phyloP scores from a whole-genome alignment of 148 eudicot genomes.

The Pharnaceum exiguum region DNA sequence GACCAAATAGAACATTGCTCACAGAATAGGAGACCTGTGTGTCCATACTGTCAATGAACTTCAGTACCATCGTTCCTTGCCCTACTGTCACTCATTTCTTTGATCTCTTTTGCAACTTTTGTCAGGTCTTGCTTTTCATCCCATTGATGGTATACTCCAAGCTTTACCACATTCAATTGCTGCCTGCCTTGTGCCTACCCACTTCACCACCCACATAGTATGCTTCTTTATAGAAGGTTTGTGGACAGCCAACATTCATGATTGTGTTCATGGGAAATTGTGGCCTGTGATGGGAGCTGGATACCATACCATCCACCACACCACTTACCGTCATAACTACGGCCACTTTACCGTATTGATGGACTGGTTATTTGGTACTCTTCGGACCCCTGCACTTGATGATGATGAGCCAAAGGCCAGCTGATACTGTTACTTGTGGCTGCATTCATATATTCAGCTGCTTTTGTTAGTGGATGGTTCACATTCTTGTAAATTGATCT shows the following conservation, averaged over 20 bases:
- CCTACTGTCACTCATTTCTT: neutral
- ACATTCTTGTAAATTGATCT: neutral
- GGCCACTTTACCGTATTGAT: conserved; percentile 88
- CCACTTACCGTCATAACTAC: conserved; percentile 84
- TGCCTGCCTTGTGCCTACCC: conserved; percentile 65
- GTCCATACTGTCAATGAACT: too few species aligned
- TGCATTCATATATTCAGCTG: neutral
- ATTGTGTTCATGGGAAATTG: conserved; percentile 68
- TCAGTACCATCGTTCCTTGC: too few species aligned
- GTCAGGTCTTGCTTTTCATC: conserved; percentile 86
- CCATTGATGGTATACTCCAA: conserved; percentile 83
- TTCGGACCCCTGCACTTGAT: conserved; percentile 43
- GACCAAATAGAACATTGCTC: too few species aligned
- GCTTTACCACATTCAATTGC: conserved; percentile 71
- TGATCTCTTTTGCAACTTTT: neutral
- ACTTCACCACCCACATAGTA: conserved; percentile 54
- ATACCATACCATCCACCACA: conserved; percentile 91
- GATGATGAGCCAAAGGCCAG: conserved; percentile 37
- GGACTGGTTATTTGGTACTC: conserved; percentile 97
- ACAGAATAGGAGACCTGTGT: too few species aligned
- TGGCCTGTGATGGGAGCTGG: conserved; percentile 99
- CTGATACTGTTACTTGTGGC: neutral
- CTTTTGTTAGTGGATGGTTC: neutral
- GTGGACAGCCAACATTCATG: conserved; percentile 94
- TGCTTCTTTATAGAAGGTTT: conserved; percentile 63